Conservation (phyloP, 2,329 filamentous ascomycete species). For the Helotiales sp. region DNA sequence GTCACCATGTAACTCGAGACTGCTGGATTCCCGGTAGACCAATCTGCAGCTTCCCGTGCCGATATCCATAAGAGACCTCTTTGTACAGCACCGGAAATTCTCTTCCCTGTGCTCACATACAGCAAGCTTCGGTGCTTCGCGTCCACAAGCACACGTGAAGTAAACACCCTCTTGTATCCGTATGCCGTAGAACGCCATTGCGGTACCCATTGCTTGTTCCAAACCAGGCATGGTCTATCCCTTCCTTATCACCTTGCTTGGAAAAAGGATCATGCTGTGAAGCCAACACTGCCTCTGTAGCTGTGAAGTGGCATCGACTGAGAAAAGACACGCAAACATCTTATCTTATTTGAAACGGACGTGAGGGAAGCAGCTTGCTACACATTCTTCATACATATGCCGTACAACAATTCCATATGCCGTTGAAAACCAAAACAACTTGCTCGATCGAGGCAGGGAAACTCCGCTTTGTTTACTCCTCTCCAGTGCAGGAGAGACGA, state of each 20-base stretch:
- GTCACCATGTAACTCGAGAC: conserved; percentile 1
- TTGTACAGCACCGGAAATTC: background rate
- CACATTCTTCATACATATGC: conserved; percentile 9
- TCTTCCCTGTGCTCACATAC: background rate
- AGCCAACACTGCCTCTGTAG: background rate
- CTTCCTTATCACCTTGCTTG: background rate
- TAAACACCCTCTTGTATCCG: background rate
- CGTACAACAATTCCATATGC: conserved; percentile 5
- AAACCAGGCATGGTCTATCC: background rate
- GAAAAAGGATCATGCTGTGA: conserved; percentile 1
- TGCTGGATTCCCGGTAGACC: background rate
- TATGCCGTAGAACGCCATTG: conserved; percentile 3
- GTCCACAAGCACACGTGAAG: conserved; percentile 12
- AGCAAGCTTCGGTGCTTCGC: background rate
- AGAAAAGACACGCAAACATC: background rate
- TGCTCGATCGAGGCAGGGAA: background rate
- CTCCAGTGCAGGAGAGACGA: background rate
- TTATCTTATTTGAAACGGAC: background rate
- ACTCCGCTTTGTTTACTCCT: background rate
- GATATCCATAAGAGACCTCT: conserved; percentile 3
- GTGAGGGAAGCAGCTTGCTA: conserved; percentile 2
- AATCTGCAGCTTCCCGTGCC: conserved; percentile 12
- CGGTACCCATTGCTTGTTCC: conserved; percentile 6
- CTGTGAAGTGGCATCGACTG: background rate
- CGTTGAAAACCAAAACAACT: background rate